A percentile compares a stretch with the other conserved stretches of the same genome.
Conservation (phyloP, 768 basidiomycete genomes). For the Cyclocybe cylindracea region DNA sequence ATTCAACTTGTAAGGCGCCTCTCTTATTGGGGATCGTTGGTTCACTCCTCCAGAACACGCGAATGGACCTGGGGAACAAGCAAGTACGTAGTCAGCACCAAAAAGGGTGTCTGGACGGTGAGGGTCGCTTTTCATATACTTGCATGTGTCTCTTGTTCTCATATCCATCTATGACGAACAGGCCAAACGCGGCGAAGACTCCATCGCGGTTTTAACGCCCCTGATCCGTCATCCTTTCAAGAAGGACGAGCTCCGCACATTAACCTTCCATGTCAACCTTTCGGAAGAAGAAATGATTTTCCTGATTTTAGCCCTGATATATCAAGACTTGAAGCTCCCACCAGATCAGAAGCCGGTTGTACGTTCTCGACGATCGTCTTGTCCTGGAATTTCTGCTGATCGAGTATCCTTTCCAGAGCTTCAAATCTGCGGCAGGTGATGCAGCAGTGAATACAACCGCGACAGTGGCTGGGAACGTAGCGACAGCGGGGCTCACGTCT, state of each 20-base stretch:
- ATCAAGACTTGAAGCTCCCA: constrained; percentile 10
- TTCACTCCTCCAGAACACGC: constrained; percentile 1
- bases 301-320: constrained; percentile 13
- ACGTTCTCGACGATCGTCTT: not conserved
- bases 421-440: constrained; percentile 2
- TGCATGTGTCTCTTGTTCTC: not conserved
- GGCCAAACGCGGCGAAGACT: constrained; percentile 9
- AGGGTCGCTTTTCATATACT: not conserved
- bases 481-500: not conserved
- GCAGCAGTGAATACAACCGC: not conserved
- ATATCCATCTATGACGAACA: not conserved
- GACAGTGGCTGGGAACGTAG: constrained; percentile 6
- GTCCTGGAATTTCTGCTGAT: not conserved
- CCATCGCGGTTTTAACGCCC: constrained; percentile 10
- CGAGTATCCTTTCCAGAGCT: not conserved
- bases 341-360: constrained; percentile 9
- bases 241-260: constrained; percentile 15
- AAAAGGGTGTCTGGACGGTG: constrained; percentile 14
- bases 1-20: constrained; percentile 8
- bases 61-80: constrained; percentile 18
- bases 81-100: constrained; percentile 8
- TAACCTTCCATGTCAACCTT: constrained; percentile 11
- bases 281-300: constrained; percentile 18
- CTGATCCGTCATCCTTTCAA: constrained; percentile 10
- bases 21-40: not conserved